Conservation (phyloP, 2,329 filamentous ascomycete species). For the Metarhizium anisopliae region DNA sequence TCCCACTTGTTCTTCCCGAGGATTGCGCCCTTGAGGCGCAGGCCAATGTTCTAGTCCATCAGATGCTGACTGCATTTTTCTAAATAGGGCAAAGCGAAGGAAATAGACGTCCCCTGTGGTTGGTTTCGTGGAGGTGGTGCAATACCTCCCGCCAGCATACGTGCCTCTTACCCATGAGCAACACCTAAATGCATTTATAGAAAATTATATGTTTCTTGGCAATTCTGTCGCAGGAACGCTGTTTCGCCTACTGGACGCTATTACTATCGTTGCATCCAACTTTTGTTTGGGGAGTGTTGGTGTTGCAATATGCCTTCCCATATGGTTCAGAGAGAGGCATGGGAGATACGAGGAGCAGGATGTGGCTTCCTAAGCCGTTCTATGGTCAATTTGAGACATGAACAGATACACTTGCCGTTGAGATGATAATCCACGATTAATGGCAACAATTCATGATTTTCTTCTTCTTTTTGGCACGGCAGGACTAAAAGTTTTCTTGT, state of each 20-base stretch:
- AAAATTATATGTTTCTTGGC: neutral
- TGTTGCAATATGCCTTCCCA: neutral
- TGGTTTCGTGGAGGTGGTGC: neutral
- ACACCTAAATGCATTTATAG: neutral
- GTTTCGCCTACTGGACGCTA: neutral
- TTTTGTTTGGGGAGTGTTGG: neutral
- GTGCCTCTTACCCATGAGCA: neutral
- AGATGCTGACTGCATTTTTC: neutral
- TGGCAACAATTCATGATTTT: too few relatives aligned
- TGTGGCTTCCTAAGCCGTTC: neutral
- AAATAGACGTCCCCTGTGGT: slow-evolving; percentile 1
- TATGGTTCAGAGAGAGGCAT: neutral
- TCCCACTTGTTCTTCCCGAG: neutral
- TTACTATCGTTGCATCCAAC: neutral
- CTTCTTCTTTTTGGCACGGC: too few relatives aligned
- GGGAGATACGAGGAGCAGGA: neutral
- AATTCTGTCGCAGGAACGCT: neutral
- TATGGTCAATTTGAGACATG: neutral
- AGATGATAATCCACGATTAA: too few relatives aligned
- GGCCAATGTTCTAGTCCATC: neutral
- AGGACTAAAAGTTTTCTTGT: too few relatives aligned
- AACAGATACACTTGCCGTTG: neutral
- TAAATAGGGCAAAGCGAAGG: slow-evolving; percentile 7
- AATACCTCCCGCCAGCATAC: neutral
- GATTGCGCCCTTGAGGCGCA: neutral